Base-by-base conservation (phyloP, 345 rosid genomes). In the Triadica sebifera region DNA sequence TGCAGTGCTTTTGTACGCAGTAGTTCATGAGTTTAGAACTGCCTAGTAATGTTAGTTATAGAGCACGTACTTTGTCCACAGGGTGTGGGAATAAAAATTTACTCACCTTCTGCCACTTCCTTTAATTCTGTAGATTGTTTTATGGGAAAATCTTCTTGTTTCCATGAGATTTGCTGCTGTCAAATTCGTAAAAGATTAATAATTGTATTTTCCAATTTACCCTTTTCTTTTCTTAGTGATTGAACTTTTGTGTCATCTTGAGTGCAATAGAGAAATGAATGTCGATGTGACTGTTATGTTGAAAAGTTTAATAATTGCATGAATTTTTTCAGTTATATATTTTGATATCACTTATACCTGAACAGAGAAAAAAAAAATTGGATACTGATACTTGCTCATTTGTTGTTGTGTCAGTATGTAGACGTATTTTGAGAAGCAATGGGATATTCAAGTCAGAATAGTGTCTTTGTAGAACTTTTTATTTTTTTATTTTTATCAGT, bases 11-110 rank as follows among this genome's bases (percentile, higher is more conserved):
- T 34, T 49, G 22, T 4, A 58, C 45, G 29, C 9, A 5, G 1
- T 51, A 15, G 71, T 51, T 25, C n/a, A 68, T 68, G 71, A 68
- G 13, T 69, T 37, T 19, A 13, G 22, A 49, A 53, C 15, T 53
- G 9, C 13, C 34, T 39, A 53, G 46, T 19, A 8, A 53, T 38
- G 50, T 22, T 43, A 41, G 29, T 43, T n/a, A 6, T 20, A 65
- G 12, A n/a, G 16, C 6, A 17, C 34, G 45, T 5, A 38, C 15
- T 34, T 63, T 3, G 39, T 61, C 65, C 12, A 61, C 34, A 15
- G 11, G 45, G 34, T 61, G 17, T 61, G 1, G 39, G 65, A 34
- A 12, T 16, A n/a, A 61, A 58, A 10, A 0, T 58, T 52, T 4
- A 52, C 56, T 20, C 45, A 16, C 24, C 24, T 1, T 15, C 2